phyloP scores from a whole-genome alignment of 2,329 filamentous ascomycete genomes.

The Ceratocystis albifundus region DNA sequence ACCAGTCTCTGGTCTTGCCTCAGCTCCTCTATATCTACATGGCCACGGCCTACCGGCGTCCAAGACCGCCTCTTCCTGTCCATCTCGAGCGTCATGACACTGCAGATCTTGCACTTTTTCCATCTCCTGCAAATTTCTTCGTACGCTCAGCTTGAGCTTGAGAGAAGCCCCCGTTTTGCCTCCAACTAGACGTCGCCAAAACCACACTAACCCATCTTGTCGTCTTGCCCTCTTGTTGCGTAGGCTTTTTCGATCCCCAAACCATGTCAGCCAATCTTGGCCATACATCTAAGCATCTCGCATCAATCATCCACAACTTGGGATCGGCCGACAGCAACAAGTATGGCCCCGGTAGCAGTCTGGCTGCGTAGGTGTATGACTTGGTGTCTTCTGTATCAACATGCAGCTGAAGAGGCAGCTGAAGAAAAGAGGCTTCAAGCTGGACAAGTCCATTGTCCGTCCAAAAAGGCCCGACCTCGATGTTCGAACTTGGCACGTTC shows the following conservation, averaged over 20 bases:
- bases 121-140: not conserved
- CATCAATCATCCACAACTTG: not conserved
- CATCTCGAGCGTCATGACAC: conserved; percentile 1
- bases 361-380: not conserved
- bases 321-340: not conserved
- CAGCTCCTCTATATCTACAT: not conserved
- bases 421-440: not conserved
- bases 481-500: not conserved
- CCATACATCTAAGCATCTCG: not conserved
- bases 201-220: conserved; percentile 5
- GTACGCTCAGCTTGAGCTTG: not conserved
- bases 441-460: not conserved
- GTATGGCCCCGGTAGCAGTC: not conserved
- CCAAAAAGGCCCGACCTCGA: not conserved
- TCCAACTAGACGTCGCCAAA: not conserved
- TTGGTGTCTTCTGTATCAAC: too few species aligned
- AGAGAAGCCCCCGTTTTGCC: not conserved
- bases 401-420: not conserved
- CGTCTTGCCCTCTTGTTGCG: not conserved
- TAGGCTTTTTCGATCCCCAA: not conserved
- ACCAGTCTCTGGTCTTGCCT: not conserved
- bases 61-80: not conserved
- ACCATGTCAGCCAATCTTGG: conserved; percentile 7
- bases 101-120: not conserved
- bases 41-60: not conserved